These are phyloP conservation scores for Fusarium devonianum DNA, from an alignment of 2,329 filamentous ascomycete genomes.

Conservation along the genomic window DNA sequence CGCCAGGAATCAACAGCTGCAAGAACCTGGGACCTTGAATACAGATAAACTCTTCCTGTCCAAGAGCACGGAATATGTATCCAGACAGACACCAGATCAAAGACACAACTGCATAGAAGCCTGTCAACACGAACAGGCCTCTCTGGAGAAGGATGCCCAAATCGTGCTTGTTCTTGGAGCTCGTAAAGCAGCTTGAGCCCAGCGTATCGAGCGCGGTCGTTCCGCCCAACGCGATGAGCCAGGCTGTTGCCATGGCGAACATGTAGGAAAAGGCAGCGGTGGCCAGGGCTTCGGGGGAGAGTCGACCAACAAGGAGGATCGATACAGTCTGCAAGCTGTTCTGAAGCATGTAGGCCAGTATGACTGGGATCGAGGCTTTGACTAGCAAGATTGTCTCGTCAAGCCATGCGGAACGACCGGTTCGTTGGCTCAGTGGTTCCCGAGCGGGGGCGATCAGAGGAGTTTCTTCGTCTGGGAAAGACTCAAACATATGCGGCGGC, in stretches of 20 bases:
- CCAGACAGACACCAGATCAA: conserved; percentile 79
- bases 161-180: conserved; percentile 78
- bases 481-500: background rate
- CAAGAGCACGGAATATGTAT: conserved; percentile 74
- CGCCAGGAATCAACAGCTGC: conserved; percentile 77
- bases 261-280: conserved; percentile 89
- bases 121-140: conserved; percentile 73
- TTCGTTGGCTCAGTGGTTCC: background rate
- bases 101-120: conserved; percentile 76
- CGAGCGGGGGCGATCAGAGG: conserved; percentile 16
- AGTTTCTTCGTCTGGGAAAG: conserved; percentile 29
- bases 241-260: conserved; percentile 90
- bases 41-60: conserved; percentile 81
- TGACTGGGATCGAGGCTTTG: conserved; percentile 76
- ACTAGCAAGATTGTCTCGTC: conserved; percentile 58
- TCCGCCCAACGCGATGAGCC: conserved; percentile 85
- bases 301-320: conserved; percentile 79
- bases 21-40: conserved; percentile 77
- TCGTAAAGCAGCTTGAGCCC: conserved; percentile 83
- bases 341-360: conserved; percentile 84
- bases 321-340: conserved; percentile 86
- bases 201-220: conserved; percentile 88
- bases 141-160: conserved; percentile 81
- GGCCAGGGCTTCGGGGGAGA: conserved; percentile 81
- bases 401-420: conserved; percentile 30